Evolutionary conservation across 768 basidiomycete species (phyloP).

Genomic region (Tylopilus subfusipes): DNA sequence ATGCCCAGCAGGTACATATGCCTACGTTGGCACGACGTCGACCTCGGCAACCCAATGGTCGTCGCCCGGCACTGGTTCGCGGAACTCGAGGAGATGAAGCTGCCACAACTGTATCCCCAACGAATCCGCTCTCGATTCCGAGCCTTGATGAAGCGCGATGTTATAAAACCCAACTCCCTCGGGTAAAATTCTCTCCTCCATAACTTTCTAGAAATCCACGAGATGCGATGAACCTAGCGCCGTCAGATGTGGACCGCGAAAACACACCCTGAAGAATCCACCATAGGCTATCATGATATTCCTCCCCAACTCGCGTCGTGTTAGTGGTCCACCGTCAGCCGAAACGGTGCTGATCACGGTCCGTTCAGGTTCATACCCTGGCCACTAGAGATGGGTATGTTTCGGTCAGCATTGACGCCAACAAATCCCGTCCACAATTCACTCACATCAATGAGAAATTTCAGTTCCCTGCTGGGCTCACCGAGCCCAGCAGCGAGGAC

Average conservation of each 20-base stretch:
- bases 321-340: not conserved
- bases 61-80: not conserved
- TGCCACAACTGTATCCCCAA: not conserved
- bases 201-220: constrained; percentile 1
- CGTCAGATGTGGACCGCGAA: no score
- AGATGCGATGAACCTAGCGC: not conserved
- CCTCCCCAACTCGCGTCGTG: not conserved
- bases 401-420: not conserved
- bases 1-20: no score
- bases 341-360: not conserved
- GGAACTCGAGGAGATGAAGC: constrained; percentile 2
- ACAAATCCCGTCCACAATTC: not conserved
- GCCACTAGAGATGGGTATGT: not conserved
- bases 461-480: not conserved
- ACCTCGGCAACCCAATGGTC: constrained; percentile 1
- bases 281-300: not conserved
- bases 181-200: not conserved
- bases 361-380: not conserved
- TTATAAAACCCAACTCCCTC: not conserved
- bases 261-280: not conserved
- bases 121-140: not conserved
- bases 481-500: not conserved
- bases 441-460: not conserved
- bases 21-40: not conserved
- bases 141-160: constrained; percentile 1